Conservation (phyloP, 345 rosid genomes). For the Eucalyptus dawsonii region DNA sequence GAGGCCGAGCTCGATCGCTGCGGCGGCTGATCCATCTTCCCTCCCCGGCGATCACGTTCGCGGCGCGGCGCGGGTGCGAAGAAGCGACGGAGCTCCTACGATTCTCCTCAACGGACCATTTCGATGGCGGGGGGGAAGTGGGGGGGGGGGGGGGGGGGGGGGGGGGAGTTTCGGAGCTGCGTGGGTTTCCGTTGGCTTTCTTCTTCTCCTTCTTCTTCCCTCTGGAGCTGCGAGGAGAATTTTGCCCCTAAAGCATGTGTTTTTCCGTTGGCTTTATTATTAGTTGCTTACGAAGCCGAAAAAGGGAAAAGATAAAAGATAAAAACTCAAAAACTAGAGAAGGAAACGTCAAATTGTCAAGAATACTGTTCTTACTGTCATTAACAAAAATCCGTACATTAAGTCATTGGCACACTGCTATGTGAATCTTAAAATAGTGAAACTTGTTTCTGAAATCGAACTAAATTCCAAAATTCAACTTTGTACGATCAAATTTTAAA, state of each 20-base stretch:
- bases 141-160: background rate
- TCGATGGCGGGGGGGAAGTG: background rate
- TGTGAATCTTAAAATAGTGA: background rate
- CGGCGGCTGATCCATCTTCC: slow-evolving; percentile 60
- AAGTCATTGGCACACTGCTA: background rate
- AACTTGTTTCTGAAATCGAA: background rate
- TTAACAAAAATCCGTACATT: background rate
- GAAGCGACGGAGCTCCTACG: background rate
- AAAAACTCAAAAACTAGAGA: background rate
- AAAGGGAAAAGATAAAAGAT: too few relatives aligned
- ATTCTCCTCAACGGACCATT: background rate
- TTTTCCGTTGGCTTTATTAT: background rate
- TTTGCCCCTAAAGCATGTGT: background rate
- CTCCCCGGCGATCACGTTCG: background rate
- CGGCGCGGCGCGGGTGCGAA: background rate
- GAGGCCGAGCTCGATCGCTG: slow-evolving; percentile 61
- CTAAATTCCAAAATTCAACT: background rate
- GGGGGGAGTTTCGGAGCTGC: background rate
- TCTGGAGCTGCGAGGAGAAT: background rate
- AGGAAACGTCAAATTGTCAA: background rate
- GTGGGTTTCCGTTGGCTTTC: background rate
- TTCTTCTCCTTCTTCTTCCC: background rate
- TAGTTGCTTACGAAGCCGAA: background rate
- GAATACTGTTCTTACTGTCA: background rate
- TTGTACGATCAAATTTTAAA: background rate